These are phyloP conservation scores for Rostrohypoxylon terebratum DNA, from an alignment of 495 filamentous ascomycete species.

Conservation along the genomic window DNA sequence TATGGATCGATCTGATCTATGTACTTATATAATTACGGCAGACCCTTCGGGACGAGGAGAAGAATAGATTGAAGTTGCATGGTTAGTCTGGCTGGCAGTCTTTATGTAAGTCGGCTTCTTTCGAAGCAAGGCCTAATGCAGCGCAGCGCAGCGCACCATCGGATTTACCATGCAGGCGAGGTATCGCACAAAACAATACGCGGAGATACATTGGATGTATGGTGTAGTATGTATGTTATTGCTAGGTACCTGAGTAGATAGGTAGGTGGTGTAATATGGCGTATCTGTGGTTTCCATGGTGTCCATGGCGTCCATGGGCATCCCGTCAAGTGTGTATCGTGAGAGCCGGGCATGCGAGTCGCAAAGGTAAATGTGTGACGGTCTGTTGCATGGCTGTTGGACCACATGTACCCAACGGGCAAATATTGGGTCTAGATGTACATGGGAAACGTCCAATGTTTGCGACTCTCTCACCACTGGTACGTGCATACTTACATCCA, in stretches of 20 bases:
- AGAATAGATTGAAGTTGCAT: constrained; percentile 24
- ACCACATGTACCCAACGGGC: constrained; percentile 16
- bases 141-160: constrained; percentile 38
- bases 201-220: constrained; percentile 32
- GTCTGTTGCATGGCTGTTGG: constrained; percentile 21
- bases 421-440: constrained; percentile 9
- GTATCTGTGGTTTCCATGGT: constrained; percentile 11
- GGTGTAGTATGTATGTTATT: constrained; percentile 32
- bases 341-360: constrained; percentile 26
- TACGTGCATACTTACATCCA: background rate
- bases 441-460: constrained; percentile 18
- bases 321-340: background rate
- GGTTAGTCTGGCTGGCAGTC: constrained; percentile 5
- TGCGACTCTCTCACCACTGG: constrained; percentile 25
- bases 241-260: no score
- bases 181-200: constrained; percentile 38
- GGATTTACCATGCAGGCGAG: constrained; percentile 39
- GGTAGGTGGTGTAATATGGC: constrained; percentile 10
- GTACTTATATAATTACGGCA: constrained; percentile 3
- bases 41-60: constrained; percentile 11
- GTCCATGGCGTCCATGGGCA: constrained; percentile 11
- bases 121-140: constrained; percentile 39
- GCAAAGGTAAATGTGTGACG: constrained; percentile 32
- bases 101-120: constrained; percentile 24
- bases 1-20: constrained; percentile 30